Base-by-base conservation (phyloP, 2,329 filamentous ascomycete species). In the Leptosphaerulina australis region DNA sequence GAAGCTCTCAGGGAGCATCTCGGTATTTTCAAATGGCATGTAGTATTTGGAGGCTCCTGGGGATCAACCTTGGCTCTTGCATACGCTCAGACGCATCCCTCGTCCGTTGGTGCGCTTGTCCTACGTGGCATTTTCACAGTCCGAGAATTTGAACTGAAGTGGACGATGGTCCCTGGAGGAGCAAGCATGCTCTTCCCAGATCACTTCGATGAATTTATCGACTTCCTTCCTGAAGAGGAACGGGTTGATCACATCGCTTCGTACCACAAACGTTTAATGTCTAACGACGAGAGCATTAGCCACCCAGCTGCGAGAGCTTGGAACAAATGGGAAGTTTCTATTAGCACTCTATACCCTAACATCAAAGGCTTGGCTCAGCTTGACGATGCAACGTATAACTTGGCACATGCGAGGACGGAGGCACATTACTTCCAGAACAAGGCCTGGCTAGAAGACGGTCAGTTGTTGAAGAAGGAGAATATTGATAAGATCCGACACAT, bases 31-130 rank as follows among this genome's bases (percentile, higher is more conserved):
- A 76, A 76, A 59, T 79, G 77, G 78, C 65, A 68, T 46, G 47
- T 73, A 31, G 72, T 80, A 3, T 80, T 79, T 51, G 78, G 78
- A 29, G 76, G 77, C 1, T 79, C 76, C 1, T 79, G 77, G 77
- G 77, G 77, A 25, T 75, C 74, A 3, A 77, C 76, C 0, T 68
- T 80, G 12, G 63, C 75, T 0, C 63, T 80, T 0, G 67, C 74
- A 18, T 80, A 80, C 57, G 64, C 77, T 1, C 71, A 80, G 54
- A 68, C 69, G 0, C 71, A 79, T 26, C 73, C 77, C 1, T 63
- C 70, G 0, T 58, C 58, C 10, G 72, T 76, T 10, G 56, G 71
- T 2, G 71, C 70, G 7, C 56, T 79, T 5, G 69, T 78, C 9
- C 60, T 79, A 4, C 68, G 76, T 12, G 77, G 77, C 2, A 71